Base-by-base conservation (phyloP, 305 asterid species). In the Petunia hybrid region DNA sequence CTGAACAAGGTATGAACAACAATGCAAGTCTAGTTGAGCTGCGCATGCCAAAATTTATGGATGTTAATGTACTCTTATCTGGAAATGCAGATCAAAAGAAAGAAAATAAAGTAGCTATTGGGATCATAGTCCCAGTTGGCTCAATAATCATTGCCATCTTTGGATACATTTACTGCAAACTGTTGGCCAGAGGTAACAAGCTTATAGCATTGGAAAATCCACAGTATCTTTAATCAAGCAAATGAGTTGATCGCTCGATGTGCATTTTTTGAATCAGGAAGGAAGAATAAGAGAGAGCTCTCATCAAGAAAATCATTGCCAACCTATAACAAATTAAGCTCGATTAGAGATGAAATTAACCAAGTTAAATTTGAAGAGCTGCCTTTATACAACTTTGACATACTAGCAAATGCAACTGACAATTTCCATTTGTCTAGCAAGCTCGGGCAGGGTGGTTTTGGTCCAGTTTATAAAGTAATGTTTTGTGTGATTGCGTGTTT, bases 391-490 rank as follows among this genome's bases (percentile, higher is more conserved):
- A 73, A 76, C 65, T 84, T 91, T 39, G 86, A 86, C 59, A 81
- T 63, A 8, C 84, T 92, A 62, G 84, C 83, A 70, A 85, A 42
- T 59, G 95, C 95, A 2, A 92, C 97, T 8, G 46, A 87, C 76
- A 60, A 76, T 63, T 91, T 92, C 81, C 83, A 84, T 0, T 82
- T 78, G 6, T 74, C 75, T 48, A 91, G 83, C 86, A 85, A 86
- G 88, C 93, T 92, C 7, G 97, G 95, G 79, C 83, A 85, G 83
- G 97, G 97, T 22, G 97, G 97, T 63, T 92, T 91, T 64, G 97
- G 93, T 78, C 80, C 97, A 8, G 93, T 92, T 51, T 91, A 89
- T 82, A 92, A 87, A 88, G 96, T 91, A 76, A 36, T 31, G n/a
- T 6, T 67, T 45, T 13, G 8, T 69, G 53, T 31, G 9, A 67